Base-by-base conservation (phyloP, 805 yeast genomes). In the Saturnispora galanensis region DNA sequence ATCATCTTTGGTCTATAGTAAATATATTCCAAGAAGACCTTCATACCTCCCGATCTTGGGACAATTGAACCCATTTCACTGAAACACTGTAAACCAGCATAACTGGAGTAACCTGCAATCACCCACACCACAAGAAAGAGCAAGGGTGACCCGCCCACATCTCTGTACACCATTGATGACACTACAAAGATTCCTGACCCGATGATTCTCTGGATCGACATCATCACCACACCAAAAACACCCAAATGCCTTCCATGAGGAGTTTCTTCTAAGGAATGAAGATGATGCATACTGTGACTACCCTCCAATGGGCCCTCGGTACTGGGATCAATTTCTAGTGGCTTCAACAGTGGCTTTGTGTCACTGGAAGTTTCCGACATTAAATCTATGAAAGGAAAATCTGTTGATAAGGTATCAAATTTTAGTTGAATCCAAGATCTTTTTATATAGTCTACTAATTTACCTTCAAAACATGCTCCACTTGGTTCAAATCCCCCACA, bases 221-320 rank as follows among this genome's bases (percentile, higher is more conserved):
- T 62, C 37, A 80, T 70, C 35, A 79, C 69, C 0, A 85, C 79
- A 6, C 87, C 77, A 52, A 73, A 80, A 2, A 81, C 58, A 0
- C 90, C 90, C 48, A 84, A 58, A 59, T 82, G 87, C 33, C 90
- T 65, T 1, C 90, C 90, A 52, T 81, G 87, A 1, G 89, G 89
- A 1, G 73, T 61, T 17, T 75, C 79, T 51, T 74, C 79, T 10
- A 56, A 52, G 12, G 51, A 52, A 12, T 52, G 54, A 10, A 62
- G 44, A 32, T 56, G 58, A 11, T 13, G 34, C 17, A 37, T 26
- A 10, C 33, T 15, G n/a, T 42, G 26, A 21, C 26, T 8, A 21
- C 8, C 26, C 4, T 21, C 26, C 6, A 5, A 21, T 21, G 8
- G 26, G 26, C 26, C 6, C 26, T 21, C 26, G 6, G 8, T 21